These are phyloP conservation scores for Saccharomycopsis vini DNA, from an alignment of 805 yeast species.

Conservation along the genomic window DNA sequence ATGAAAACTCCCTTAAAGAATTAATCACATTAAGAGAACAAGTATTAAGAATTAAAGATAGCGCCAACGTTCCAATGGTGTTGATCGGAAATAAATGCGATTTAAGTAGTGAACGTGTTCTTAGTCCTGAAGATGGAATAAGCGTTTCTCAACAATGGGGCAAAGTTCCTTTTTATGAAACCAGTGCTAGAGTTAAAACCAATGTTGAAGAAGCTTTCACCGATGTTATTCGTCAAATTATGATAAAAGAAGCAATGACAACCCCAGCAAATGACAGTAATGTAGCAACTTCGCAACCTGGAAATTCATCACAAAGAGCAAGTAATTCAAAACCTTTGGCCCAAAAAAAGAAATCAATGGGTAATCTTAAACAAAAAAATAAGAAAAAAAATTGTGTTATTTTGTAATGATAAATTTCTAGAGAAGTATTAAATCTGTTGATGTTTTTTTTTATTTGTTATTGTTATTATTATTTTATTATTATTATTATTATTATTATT, in stretches of 20 bases:
- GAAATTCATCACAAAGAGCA: background rate
- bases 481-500: too few relatives aligned
- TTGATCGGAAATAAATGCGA: conserved; percentile 90
- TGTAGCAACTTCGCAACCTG: background rate
- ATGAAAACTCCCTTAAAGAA: conserved; percentile 67
- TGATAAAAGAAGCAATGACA: conserved; percentile 50
- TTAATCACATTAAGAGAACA: conserved; percentile 73
- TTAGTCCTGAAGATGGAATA: conserved; percentile 74
- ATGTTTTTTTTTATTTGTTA: background rate
- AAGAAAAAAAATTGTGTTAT: conserved; percentile 17
- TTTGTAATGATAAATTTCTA: conserved; percentile 5
- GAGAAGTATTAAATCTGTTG: background rate
- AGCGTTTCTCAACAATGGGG: conserved; percentile 78
- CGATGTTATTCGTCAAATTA: conserved; percentile 83
- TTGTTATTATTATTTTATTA: too few relatives aligned
- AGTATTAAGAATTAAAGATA: conserved; percentile 74
- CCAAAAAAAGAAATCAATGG: conserved; percentile 17
- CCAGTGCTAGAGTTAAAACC: conserved; percentile 84
- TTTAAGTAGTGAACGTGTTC: conserved; percentile 61
- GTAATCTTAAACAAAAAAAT: conserved; percentile 13
- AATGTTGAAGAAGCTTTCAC: conserved; percentile 87
- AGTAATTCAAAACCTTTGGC: background rate
- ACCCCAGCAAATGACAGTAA: conserved; percentile 10
- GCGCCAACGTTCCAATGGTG: conserved; percentile 75
- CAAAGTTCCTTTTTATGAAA: conserved; percentile 82